A percentile compares a stretch with the other conserved stretches of the same genome.
Evolutionary conservation across 805 yeast genomes (phyloP).

Genomic region (Starmerella sp.): DNA sequence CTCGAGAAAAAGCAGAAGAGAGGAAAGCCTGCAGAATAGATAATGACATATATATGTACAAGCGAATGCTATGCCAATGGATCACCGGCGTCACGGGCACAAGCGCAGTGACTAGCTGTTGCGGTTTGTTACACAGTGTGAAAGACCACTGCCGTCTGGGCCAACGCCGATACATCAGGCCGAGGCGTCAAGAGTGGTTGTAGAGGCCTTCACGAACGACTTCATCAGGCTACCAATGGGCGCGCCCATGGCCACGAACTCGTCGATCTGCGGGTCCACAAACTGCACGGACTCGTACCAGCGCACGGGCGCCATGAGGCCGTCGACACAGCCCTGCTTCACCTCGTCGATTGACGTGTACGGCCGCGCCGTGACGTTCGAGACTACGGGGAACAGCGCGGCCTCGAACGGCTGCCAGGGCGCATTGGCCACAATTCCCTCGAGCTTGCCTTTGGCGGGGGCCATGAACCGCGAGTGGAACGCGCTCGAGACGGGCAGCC

Average conservation of each 20-base stretch:
- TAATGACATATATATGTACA: background rate
- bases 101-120: too few species aligned
- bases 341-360: slow-evolving; percentile 25
- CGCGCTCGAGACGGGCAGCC: slow-evolving; percentile 39
- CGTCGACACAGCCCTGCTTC: slow-evolving; percentile 19
- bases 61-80: background rate
- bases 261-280: slow-evolving; percentile 14
- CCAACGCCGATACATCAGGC: too few species aligned
- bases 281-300: slow-evolving; percentile 26
- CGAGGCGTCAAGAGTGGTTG: background rate
- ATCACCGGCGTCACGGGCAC: too few species aligned
- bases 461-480: slow-evolving; percentile 37
- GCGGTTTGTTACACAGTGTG: too few species aligned
- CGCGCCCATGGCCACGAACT: slow-evolving; percentile 25
- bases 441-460: slow-evolving; percentile 32
- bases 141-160: too few species aligned
- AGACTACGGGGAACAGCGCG: slow-evolving; percentile 23
- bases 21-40: background rate
- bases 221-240: slow-evolving; percentile 23
- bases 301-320: slow-evolving; percentile 27
- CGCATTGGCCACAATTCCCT: slow-evolving; percentile 18
- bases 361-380: slow-evolving; percentile 29
- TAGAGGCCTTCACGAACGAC: background rate
- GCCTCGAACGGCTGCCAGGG: slow-evolving; percentile 8
- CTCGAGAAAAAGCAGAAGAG: slow-evolving; percentile 30